Conservation (phyloP, 2,329 filamentous ascomycete genomes). For the Hirsutella rhossiliensis region DNA sequence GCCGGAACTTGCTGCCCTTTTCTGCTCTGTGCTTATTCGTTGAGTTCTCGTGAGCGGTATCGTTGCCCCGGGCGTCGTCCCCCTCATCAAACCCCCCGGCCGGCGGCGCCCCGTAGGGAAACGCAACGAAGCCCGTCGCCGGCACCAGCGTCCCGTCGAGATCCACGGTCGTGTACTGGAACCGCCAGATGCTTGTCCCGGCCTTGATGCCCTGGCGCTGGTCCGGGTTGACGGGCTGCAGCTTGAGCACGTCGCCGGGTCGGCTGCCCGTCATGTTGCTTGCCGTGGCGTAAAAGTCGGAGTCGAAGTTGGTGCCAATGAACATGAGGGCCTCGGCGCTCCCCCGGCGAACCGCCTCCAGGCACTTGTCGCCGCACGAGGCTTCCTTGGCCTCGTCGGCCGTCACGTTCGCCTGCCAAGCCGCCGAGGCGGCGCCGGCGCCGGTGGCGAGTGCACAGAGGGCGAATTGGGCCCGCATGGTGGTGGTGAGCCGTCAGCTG, state of each 20-base stretch:
- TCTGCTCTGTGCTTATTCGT: neutral
- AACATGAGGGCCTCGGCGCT: neutral
- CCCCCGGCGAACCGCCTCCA: neutral
- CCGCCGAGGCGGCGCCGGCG: neutral
- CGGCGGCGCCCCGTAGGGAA: constrained; percentile 1
- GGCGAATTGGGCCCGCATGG: neutral
- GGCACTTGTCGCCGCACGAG: neutral
- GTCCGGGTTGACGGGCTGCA: neutral
- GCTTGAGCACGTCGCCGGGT: constrained; percentile 2
- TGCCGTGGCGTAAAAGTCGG: constrained; percentile 3
- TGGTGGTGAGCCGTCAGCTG: too few species aligned
- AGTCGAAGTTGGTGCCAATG: neutral
- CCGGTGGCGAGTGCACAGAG: neutral
- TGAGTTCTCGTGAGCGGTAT: neutral
- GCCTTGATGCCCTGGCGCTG: neutral
- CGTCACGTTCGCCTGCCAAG: neutral
- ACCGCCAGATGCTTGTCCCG: neutral
- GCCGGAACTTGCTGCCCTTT: neutral
- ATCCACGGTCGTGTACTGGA: constrained; percentile 2
- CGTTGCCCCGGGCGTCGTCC: neutral
- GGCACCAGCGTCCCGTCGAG: constrained; percentile 2
- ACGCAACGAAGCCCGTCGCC: constrained; percentile 6
- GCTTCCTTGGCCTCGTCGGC: neutral
- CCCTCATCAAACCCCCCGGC: neutral
- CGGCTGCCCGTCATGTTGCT: neutral